phyloP scores from a whole-genome alignment of 768 basidiomycete species.

The Termitomyces sp. region DNA sequence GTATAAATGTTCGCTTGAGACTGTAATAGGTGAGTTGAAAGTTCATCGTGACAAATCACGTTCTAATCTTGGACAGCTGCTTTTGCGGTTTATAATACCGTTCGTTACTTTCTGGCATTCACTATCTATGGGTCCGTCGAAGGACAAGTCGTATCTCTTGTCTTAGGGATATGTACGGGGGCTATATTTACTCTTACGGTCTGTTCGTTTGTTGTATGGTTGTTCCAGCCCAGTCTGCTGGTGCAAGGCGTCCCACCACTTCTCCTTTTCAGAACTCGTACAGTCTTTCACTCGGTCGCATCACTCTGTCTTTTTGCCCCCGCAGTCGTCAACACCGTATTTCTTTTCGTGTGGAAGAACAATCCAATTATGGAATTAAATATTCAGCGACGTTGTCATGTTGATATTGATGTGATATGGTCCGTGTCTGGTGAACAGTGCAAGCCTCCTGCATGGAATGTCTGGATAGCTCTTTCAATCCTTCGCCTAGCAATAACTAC shows the following conservation, averaged over 20 bases:
- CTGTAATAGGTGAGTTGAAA: conserved; percentile 32
- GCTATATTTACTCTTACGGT: conserved; percentile 33
- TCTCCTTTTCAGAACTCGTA: conserved; percentile 23
- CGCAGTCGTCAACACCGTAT: conserved; percentile 47
- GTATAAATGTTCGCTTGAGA: conserved; percentile 23
- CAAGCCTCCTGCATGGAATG: conserved; percentile 35
- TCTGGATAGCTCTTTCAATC: conserved; percentile 50
- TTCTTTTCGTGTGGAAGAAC: conserved; percentile 50
- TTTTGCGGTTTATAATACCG: conserved; percentile 58
- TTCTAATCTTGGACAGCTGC: conserved; percentile 27
- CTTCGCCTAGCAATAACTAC: conserved; percentile 50
- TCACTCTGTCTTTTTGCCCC: conserved; percentile 45
- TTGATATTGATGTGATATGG: conserved; percentile 70
- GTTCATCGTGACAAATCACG: not conserved
- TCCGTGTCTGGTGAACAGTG: conserved; percentile 26
- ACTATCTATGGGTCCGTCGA: conserved; percentile 29
- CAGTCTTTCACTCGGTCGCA: conserved; percentile 33
- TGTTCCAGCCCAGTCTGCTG: conserved; percentile 32
- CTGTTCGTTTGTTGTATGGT: conserved; percentile 30
- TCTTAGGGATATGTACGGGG: conserved; percentile 42
- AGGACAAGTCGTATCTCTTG: conserved; percentile 39
- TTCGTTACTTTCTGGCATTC: conserved; percentile 64
- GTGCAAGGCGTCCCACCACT: conserved; percentile 23
- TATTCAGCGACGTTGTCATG: conserved; percentile 41
- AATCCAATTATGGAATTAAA: conserved; percentile 29